Evolutionary conservation across 2,329 filamentous ascomycete genomes (phyloP).

Genomic region (Colletotrichum karsti): DNA sequence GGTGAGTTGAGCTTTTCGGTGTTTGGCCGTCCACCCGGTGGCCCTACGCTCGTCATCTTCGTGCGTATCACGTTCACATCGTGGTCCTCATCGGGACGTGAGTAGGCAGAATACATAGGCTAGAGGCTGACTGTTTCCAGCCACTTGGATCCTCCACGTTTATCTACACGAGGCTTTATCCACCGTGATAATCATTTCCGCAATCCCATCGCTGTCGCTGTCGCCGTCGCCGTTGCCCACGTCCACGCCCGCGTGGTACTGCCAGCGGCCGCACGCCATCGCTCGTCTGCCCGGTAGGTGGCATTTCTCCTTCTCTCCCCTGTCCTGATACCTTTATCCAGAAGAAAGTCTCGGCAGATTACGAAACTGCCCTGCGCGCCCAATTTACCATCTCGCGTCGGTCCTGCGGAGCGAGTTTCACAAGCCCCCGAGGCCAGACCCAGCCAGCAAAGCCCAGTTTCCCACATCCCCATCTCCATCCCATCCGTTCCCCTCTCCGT

Average conservation of each 20-base stretch:
- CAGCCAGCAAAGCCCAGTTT: neutral
- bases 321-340: constrained; percentile 32
- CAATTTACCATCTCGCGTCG: constrained; percentile 37
- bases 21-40: neutral
- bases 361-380: constrained; percentile 30
- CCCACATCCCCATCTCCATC: neutral
- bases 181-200: neutral
- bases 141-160: constrained; percentile 3
- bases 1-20: constrained; percentile 13
- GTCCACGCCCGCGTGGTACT: neutral
- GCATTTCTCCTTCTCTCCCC: constrained; percentile 11
- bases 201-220: neutral
- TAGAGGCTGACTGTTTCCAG: constrained; percentile 11
- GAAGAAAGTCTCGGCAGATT: constrained; percentile 40
- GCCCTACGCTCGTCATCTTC: neutral
- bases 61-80: constrained; percentile 1
- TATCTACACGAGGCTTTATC: neutral
- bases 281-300: constrained; percentile 11
- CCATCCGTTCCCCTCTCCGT: neutral
- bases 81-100: constrained; percentile 9
- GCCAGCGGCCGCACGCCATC: constrained; percentile 15
- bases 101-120: neutral
- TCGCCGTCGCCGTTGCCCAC: too few relatives aligned
- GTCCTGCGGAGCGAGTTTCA: constrained; percentile 40
- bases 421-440: constrained; percentile 31